phyloP scores from a whole-genome alignment of 116 monocot genomes.

The Zostera marina region DNA sequence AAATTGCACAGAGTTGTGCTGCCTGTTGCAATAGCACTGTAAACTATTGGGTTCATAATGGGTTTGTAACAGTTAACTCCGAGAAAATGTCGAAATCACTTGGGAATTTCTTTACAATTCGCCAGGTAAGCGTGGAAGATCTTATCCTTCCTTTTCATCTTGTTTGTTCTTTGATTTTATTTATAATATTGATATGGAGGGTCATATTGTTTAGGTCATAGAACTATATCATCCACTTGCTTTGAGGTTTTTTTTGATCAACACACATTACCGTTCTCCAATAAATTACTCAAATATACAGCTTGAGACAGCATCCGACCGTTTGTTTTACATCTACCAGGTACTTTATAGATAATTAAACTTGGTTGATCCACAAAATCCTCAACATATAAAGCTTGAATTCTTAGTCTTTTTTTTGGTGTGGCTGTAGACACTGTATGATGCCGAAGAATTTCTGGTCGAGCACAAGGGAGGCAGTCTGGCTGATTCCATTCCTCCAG shows the following conservation, averaged over 20 bases:
- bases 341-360: slow-evolving; percentile 2
- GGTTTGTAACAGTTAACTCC: slow-evolving; percentile 76
- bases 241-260: slow-evolving; percentile 85
- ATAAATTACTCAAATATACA: slow-evolving; percentile 66
- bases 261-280: slow-evolving; percentile 76
- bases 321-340: slow-evolving; percentile 86
- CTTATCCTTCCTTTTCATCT: neutral
- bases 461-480: slow-evolving; percentile 14
- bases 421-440: slow-evolving; percentile 43
- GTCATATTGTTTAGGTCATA: slow-evolving; percentile 42
- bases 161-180: neutral
- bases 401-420: slow-evolving; percentile 4
- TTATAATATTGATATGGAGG: neutral
- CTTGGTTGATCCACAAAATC: neutral
- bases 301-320: slow-evolving; percentile 71
- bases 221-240: slow-evolving; percentile 76
- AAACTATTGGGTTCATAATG: slow-evolving; percentile 88
- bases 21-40: slow-evolving; percentile 60
- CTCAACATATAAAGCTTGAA: neutral
- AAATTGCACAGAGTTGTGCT: slow-evolving; percentile 95
- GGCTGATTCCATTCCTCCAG: slow-evolving; percentile 22
- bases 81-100: slow-evolving; percentile 98
- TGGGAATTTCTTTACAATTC: slow-evolving; percentile 88
- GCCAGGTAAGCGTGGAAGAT: slow-evolving; percentile 30
- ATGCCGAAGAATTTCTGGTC: slow-evolving; percentile 51